Evolutionary conservation across 169 alveolate species (phyloP).

Genomic region (Toxoplasma gondii): DNA sequence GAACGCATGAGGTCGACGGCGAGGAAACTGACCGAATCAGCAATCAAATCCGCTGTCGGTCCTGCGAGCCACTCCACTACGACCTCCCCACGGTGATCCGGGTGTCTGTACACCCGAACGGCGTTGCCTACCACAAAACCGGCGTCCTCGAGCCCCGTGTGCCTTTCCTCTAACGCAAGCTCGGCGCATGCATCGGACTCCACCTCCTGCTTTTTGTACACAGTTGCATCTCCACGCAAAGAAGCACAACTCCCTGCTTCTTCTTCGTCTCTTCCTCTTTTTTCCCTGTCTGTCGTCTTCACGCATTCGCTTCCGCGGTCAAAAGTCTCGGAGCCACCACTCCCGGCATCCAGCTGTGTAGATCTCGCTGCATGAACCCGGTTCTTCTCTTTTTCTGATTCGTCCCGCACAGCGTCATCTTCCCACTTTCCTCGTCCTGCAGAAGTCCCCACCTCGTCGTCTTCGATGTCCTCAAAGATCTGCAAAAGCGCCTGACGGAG

Average conservation of each 20-base stretch:
- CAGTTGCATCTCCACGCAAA: too few relatives aligned
- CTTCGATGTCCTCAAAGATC: not conserved
- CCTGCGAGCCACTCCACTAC: conserved; percentile 22
- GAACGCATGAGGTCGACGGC: conserved; percentile 18
- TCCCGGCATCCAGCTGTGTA: not conserved
- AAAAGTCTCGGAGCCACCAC: not conserved
- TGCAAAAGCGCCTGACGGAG: not conserved
- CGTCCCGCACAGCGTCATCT: not conserved
- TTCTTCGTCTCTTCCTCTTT: too few relatives aligned
- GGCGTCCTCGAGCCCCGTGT: not conserved
- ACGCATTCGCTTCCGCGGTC: not conserved
- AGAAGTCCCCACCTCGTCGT: not conserved
- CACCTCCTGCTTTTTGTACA: too few relatives aligned
- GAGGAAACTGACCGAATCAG: conserved; percentile 6
- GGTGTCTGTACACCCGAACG: conserved; percentile 20
- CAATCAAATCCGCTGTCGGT: conserved; percentile 37
- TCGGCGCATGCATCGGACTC: not conserved
- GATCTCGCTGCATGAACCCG: not conserved
- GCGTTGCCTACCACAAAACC: not conserved
- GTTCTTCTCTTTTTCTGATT: not conserved
- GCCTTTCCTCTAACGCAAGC: not conserved
- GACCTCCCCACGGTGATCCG: not conserved
- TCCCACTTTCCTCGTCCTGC: not conserved
- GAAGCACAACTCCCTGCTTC: too few relatives aligned
- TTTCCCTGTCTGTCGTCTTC: too few relatives aligned